Conservation (phyloP, 2,329 filamentous ascomycete genomes). For the Ceratocystis colombiana region DNA sequence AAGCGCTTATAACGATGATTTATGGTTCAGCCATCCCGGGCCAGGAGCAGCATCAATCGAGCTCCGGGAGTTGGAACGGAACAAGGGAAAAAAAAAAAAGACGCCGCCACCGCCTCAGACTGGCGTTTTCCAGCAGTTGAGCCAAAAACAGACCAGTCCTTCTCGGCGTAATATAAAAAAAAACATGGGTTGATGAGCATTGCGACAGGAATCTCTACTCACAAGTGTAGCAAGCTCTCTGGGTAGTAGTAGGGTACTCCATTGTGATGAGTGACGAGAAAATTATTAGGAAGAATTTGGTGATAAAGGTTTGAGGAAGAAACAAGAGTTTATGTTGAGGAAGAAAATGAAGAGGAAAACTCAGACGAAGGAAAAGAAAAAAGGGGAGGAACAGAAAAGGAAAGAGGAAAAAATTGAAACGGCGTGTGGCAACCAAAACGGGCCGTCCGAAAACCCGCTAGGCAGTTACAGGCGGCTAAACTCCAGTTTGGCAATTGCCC, state of each 20-base stretch:
- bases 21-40: neutral
- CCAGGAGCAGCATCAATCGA: neutral
- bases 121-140: neutral
- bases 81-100: neutral
- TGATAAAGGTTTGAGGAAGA: conserved; percentile 10
- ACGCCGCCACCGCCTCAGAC: conserved; percentile 2
- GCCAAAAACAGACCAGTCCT: neutral
- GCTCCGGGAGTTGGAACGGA: neutral
- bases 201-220: conserved; percentile 31
- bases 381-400: conserved; percentile 14
- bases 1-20: neutral
- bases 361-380: conserved; percentile 11
- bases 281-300: neutral
- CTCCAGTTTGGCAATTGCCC: conserved; percentile 14
- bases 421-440: conserved; percentile 22
- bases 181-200: conserved; percentile 17
- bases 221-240: conserved; percentile 46
- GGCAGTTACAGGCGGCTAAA: conserved; percentile 15
- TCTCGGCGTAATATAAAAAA: neutral
- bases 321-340: conserved; percentile 15
- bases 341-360: conserved; percentile 17
- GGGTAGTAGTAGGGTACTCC: conserved; percentile 35
- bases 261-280: conserved; percentile 32
- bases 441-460: conserved; percentile 15
- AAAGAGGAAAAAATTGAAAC: conserved; percentile 22